phyloP scores from a whole-genome alignment of 148 eudicot species.

The Heliosperma pusillum region DNA sequence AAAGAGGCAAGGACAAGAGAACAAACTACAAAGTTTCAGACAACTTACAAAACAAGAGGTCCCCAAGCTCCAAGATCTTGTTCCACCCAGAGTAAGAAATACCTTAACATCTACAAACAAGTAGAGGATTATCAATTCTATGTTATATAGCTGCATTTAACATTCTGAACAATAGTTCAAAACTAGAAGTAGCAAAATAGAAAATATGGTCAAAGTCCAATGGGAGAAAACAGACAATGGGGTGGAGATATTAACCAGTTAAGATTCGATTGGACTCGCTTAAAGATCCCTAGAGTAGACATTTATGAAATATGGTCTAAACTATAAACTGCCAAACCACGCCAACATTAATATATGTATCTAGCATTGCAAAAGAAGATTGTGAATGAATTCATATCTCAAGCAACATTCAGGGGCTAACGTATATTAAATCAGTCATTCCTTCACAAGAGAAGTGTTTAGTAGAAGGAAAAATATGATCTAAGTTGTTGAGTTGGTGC shows the following conservation, averaged over 20 bases:
- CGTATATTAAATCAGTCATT: neutral
- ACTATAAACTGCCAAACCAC: too few relatives aligned
- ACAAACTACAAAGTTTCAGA: conserved; percentile 17
- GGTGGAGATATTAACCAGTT: neutral
- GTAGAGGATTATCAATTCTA: neutral
- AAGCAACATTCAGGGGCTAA: neutral
- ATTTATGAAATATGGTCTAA: too few relatives aligned
- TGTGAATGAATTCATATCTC: neutral
- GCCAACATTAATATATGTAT: too few relatives aligned
- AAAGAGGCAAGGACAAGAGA: too few relatives aligned
- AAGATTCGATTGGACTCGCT: neutral
- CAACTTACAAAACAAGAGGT: conserved; percentile 83
- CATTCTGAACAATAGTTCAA: neutral
- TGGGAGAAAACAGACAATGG: neutral
- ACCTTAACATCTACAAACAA: conserved; percentile 58
- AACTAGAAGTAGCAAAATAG: neutral
- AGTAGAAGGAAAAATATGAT: neutral
- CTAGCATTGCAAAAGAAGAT: too few relatives aligned
- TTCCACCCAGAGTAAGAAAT: conserved; percentile 77
- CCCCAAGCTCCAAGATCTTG: conserved; percentile 94
- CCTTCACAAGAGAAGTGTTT: neutral
- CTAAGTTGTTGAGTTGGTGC: too few relatives aligned
- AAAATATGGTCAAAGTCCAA: too few relatives aligned
- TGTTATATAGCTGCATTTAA: neutral
- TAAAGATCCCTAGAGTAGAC: too few relatives aligned